Evolutionary conservation across 495 filamentous ascomycete genomes (phyloP).

Genomic region (Astrothelium subdiscretum): DNA sequence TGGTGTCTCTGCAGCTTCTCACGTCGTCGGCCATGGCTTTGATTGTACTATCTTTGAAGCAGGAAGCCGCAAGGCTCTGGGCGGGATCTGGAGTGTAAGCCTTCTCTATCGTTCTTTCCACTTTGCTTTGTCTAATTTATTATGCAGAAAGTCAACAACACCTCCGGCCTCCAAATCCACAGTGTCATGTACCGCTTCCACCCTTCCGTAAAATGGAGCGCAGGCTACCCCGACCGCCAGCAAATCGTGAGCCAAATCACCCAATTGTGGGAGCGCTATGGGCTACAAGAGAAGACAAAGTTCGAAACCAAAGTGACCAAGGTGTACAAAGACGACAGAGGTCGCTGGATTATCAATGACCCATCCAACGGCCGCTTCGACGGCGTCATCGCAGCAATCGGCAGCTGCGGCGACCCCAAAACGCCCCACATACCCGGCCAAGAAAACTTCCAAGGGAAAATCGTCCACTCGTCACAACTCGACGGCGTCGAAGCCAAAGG

Average conservation of each 20-base stretch:
- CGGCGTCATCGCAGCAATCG: slow-evolving; percentile 63
- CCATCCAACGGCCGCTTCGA: slow-evolving; percentile 58
- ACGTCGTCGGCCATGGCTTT: slow-evolving; percentile 81
- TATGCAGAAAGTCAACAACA: slow-evolving; percentile 63
- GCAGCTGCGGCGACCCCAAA: slow-evolving; percentile 69
- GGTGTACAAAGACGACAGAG: slow-evolving; percentile 54
- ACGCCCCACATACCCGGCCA: slow-evolving; percentile 55
- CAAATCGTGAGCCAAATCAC: slow-evolving; percentile 62
- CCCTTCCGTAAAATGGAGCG: slow-evolving; percentile 61
- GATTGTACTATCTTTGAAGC: slow-evolving; percentile 71
- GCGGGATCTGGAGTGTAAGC: slow-evolving; percentile 77
- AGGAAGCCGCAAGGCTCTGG: slow-evolving; percentile 48
- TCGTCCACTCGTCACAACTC: slow-evolving; percentile 63
- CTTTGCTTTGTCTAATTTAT: background rate
- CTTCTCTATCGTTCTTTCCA: background rate
- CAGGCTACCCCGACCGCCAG: slow-evolving; percentile 61
- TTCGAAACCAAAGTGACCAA: slow-evolving; percentile 60
- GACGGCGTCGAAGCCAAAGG: slow-evolving; percentile 57
- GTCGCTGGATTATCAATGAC: slow-evolving; percentile 72
- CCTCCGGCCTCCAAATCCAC: slow-evolving; percentile 71
- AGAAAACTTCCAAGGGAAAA: slow-evolving; percentile 52
- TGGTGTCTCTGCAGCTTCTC: slow-evolving; percentile 68
- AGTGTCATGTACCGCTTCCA: slow-evolving; percentile 84
- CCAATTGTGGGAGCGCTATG: slow-evolving; percentile 64
- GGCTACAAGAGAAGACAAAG: slow-evolving; percentile 54